Evolutionary conservation across 345 rosid genomes (phyloP), one percentile per base, ranked within the genome.

Genomic region (Aquilaria malaccensis): DNA sequence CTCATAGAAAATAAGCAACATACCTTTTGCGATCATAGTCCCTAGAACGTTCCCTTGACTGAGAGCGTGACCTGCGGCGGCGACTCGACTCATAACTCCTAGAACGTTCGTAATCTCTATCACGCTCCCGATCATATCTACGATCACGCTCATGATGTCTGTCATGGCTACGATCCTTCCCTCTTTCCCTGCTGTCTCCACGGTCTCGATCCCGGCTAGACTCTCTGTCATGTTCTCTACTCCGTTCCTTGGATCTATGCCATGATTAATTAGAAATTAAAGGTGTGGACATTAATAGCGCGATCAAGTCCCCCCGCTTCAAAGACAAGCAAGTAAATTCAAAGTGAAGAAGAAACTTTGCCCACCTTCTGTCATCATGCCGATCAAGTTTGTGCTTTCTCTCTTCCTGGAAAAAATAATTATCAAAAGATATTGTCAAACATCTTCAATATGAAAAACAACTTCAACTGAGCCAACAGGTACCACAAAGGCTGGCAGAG

Each of bases 21-120:
- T 74, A 90, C 97, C 97, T 87, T 84, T 77, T 95, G 63, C 87
- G 87, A 67, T 90, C 92, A 80, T 83, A 78, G 69, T 90, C 95
- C 75, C 96, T 80, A 0, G 86, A 71, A 50, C 69, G 88, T 64
- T 91, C 98, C 77, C 65, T 79, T 5, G 98, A 93, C 60, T 90
- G 79, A 14, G 98, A 93, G 43, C 88, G 91, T 0, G 99, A 93
- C 70, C 95, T 83, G 50, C 76, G 89, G 50, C 74, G 69, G 68
- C 83, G 83, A 81, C 90, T 83, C 30, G 98, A 79, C 60, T 93
- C 97, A 79, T 83, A 85, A 73, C 72, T 74, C n/a, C 87, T 94
- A 59, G 91, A 68, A 30, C 76, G 89, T 60, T 89, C 89, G 45
- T 74, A 69, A 74, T 80, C 89, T 67, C 92, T 67, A 14, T 82